Percentiles rank a stretch among this genome's conserved stretches.
phyloP scores from a whole-genome alignment of 345 rosid genomes.

The Citrus glauca region DNA sequence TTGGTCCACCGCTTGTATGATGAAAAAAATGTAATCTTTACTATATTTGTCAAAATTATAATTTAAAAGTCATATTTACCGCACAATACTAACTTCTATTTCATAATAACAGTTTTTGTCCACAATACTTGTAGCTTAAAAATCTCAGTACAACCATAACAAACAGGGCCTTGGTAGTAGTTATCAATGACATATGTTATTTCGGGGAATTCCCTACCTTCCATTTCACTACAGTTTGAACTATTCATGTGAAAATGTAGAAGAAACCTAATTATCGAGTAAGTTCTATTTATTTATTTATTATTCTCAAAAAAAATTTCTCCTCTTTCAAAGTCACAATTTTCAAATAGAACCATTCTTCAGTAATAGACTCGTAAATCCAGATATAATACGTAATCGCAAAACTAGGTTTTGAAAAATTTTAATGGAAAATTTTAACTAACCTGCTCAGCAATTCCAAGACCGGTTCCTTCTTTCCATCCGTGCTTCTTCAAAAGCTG shows the following conservation, averaged over 20 bases:
- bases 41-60: too few relatives aligned
- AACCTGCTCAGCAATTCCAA: conserved; percentile 79
- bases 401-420: background rate
- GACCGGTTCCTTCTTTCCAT: conserved; percentile 95
- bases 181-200: background rate
- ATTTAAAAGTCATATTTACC: too few relatives aligned
- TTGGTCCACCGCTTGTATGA: too few relatives aligned
- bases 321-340: too few relatives aligned
- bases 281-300: background rate
- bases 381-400: background rate
- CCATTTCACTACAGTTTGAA: background rate
- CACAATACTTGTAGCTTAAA: too few relatives aligned
- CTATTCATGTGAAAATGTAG: background rate
- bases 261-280: background rate
- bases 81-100: too few relatives aligned
- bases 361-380: background rate
- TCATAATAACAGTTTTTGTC: too few relatives aligned
- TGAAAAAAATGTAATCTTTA: too few relatives aligned
- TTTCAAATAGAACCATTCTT: background rate
- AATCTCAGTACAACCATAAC: too few relatives aligned
- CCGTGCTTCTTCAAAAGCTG: conserved; percentile 94
- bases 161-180: too few relatives aligned
- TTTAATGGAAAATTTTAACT: background rate
- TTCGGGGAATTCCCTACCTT: background rate
- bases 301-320: background rate